Evolutionary conservation across 2,329 filamentous ascomycete genomes (phyloP), one percentile per base, ranked within the genome.

Genomic region (Aphanoascus verrucosus): DNA sequence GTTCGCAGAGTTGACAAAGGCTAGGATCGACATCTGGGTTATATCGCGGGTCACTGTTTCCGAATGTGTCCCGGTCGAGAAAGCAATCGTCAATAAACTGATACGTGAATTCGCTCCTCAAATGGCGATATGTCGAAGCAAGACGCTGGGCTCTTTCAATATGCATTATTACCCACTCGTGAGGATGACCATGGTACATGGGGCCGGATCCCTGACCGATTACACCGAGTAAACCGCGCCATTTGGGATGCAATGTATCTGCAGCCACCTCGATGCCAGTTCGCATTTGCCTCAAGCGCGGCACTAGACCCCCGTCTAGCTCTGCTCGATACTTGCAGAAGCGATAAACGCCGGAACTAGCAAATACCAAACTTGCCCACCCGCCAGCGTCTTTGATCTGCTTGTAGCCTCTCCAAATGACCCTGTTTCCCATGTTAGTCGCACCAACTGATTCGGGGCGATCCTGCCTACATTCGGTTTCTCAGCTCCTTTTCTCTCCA

Each of bases 291-390:
- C 67, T 67, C 5, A 81, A 65, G 1, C 71, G 71, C 35, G 71
- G 67, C 64, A 78, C 74, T 2, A 77, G 73, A 14, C 76, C 74
- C 4, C 71, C 69, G 41, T 73, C 71, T 59, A 80, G 79, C 3
- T 74, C 75, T 0, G 75, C 73, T 42, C 78, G 72, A 60, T 81
- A 81, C 60, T 81, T 81, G 72, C 77, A 81, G 62, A 80, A 78
- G 6, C 78, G 71, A 62, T 81, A 81, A 12, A 81, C 72, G 1
- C 78, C 78, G 65, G 77, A 76, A 34, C 78, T 77, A 3, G 78
- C 74, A 58, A 81, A 81, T 1, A 80, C 73, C 2, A 81, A 68
- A 9, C 75, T 71, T 1, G 72, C 73, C 77, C 77, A 81, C 2
- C 78, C 78, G 2, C 75, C 78, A 15, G 73, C 71, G 49, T 78